phyloP scores from a whole-genome alignment of 2,329 filamentous ascomycete species.

The Phialocephala sp. region DNA sequence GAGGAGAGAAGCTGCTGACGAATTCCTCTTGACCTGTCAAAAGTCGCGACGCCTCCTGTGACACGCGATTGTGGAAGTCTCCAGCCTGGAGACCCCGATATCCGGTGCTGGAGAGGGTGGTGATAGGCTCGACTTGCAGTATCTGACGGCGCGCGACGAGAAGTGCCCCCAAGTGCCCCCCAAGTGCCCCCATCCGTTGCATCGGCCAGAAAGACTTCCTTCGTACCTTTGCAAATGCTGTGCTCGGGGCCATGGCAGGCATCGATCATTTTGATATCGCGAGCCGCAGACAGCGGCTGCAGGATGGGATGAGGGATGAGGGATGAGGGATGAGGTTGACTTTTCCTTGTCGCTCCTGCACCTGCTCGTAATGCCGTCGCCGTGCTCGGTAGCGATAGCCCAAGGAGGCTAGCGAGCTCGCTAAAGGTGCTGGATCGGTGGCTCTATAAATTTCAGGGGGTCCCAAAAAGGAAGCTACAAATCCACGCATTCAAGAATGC shows the following conservation, averaged over 20 bases:
- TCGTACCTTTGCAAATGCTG: neutral
- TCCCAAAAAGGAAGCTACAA: slow-evolving; percentile 18
- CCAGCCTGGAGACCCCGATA: neutral
- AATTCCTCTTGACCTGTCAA: neutral
- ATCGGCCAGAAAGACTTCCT: neutral
- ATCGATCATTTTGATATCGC: neutral
- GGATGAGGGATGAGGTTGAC: slow-evolving; percentile 20
- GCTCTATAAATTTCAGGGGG: slow-evolving; percentile 10
- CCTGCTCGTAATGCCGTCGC: neutral
- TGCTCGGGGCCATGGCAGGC: neutral
- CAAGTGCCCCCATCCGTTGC: neutral
- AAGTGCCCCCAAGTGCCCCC: neutral
- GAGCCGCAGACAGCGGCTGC: neutral
- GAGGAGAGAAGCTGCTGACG: neutral
- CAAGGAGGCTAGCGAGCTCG: neutral
- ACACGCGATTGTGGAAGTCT: slow-evolving; percentile 1
- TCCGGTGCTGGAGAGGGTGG: neutral
- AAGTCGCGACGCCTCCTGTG: neutral
- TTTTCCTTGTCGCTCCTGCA: slow-evolving; percentile 9
- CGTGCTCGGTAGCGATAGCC: neutral
- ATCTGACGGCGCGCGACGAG: neutral
- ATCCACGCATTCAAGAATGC: neutral
- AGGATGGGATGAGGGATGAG: slow-evolving; percentile 16
- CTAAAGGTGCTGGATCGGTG: neutral
- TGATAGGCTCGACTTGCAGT: slow-evolving; percentile 6